Evolutionary conservation across 257 asterid genomes (phyloP), one percentile per base, ranked within the genome.

Genomic region (Nicotiana noctiflora): DNA sequence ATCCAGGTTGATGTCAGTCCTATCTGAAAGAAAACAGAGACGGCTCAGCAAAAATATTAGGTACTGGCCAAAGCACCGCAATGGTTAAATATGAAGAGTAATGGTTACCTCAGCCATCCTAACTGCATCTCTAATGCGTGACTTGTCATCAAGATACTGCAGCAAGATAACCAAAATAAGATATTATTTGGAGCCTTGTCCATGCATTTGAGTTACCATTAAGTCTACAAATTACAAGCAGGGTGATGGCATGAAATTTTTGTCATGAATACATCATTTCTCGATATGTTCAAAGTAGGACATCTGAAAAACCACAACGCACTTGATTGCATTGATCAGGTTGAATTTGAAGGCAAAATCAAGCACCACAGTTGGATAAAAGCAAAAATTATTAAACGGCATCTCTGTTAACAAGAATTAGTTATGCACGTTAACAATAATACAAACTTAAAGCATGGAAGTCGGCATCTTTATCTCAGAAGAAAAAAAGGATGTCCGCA

Each of bases 111-210:
- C 89, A 78, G 83, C 87, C 84, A 67, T 83, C 91, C 88, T 88
- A 32, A 92, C 76, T 60, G 90, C 94, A 81, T 90, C 95, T 89
- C 88, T 94, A 80, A 95, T 88, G 32, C 68, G 90, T 84, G 91
- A 94, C 91, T 90, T 94, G 78, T 94, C 98, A 64, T 95, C 99
- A 72, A 83, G 82, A 86, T 86, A 95, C 99, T 95, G 96, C 88
- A 90, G 87, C 1, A 17, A 44, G 66, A 46, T 51, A 44, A 49
- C 82, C 34, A 25, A 79, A 79, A 46, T 1, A 46, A 14, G 59
- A 44, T 13, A 46, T 31, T 21, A 44, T 21, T 21, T 64, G 72
- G 46, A 64, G 19, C 44, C 72, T 64, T 29, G 72, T 64, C 72
- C 72, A 64, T 29, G 46, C 72, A 64, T 29, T 62, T 64, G 46